Percentiles rank a stretch among this genome's conserved stretches.
Conservation (phyloP, 2,329 filamentous ascomycete genomes). For the Volutella citrinella region DNA sequence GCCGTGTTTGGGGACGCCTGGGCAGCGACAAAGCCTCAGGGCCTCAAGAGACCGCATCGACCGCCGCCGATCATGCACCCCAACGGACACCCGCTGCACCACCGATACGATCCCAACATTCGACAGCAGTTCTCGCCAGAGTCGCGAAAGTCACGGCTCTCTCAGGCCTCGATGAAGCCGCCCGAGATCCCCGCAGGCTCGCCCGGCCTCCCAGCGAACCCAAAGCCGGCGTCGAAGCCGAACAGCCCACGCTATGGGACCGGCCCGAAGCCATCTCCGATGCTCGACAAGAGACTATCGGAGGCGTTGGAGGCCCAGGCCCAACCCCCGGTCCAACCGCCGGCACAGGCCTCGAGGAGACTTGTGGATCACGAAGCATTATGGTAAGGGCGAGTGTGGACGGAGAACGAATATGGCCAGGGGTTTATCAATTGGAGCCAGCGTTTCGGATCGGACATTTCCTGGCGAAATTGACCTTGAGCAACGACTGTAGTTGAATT, state of each 20-base stretch:
- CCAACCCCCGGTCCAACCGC: no score
- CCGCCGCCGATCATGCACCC: conserved; percentile 16
- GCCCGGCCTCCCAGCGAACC: conserved; percentile 27
- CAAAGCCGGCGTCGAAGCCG: conserved; percentile 20
- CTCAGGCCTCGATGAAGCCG: conserved; percentile 14
- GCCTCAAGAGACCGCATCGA: conserved; percentile 15
- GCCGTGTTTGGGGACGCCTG: conserved; percentile 38
- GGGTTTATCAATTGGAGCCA: no score
- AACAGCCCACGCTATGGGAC: conserved; percentile 18
- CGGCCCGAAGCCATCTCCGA: neutral
- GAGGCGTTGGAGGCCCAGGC: no score
- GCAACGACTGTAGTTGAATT: no score
- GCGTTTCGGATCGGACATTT: no score
- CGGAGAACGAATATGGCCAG: no score
- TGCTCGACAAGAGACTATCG: neutral
- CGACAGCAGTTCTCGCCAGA: conserved; percentile 27
- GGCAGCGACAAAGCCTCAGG: conserved; percentile 35
- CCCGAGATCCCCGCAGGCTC: conserved; percentile 24
- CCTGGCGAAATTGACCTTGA: no score
- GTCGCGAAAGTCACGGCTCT: conserved; percentile 18
- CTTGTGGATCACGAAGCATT: no score
- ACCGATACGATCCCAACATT: conserved; percentile 33
- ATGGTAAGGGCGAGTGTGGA: no score
- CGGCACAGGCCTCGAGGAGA: no score
- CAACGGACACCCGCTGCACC: conserved; percentile 24